Conservation (phyloP, 768 basidiomycete species). For the Rhizopogon vesiculosus region DNA sequence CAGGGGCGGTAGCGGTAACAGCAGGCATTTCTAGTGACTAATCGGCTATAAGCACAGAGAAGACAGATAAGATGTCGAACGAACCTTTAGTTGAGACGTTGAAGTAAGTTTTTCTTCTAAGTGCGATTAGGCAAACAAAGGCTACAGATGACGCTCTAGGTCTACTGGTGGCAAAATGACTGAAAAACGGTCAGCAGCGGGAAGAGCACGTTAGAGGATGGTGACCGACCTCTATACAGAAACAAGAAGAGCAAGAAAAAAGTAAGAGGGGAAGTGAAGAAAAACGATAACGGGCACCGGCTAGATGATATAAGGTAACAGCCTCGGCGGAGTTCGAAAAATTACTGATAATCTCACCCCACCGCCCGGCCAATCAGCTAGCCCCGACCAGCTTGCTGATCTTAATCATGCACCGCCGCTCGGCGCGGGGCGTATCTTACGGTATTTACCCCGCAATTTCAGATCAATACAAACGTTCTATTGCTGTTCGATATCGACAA, state of each 20-base stretch:
- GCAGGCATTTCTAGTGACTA: conserved; percentile 76
- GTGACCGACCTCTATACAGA: conserved; percentile 30
- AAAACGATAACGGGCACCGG: conserved; percentile 3
- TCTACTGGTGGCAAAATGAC: conserved; percentile 41
- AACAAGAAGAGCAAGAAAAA: conserved; percentile 20
- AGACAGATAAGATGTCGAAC: conserved; percentile 10
- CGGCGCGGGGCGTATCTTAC: conserved; percentile 8
- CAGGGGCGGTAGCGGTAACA: conserved; percentile 59
- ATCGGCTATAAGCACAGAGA: conserved; percentile 1
- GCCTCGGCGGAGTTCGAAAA: conserved; percentile 29
- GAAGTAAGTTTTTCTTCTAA: conserved; percentile 27
- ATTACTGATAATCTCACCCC: conserved; percentile 2
- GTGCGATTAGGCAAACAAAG: conserved; percentile 38
- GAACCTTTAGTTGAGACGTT: conserved; percentile 39
- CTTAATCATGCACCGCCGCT: conserved; percentile 3
- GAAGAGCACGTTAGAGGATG: neutral
- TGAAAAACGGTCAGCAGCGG: conserved; percentile 10
- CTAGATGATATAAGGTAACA: conserved; percentile 12
- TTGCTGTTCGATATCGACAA: conserved; percentile 10
- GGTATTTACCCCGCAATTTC: conserved; percentile 4
- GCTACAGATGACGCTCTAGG: conserved; percentile 63
- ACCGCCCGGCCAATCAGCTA: neutral
- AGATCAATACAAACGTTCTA: conserved; percentile 1
- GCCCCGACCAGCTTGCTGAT: conserved; percentile 3
- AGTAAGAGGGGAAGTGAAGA: conserved; percentile 30